Conservation (phyloP, 306 rosid genomes). For the Betula pendula region DNA sequence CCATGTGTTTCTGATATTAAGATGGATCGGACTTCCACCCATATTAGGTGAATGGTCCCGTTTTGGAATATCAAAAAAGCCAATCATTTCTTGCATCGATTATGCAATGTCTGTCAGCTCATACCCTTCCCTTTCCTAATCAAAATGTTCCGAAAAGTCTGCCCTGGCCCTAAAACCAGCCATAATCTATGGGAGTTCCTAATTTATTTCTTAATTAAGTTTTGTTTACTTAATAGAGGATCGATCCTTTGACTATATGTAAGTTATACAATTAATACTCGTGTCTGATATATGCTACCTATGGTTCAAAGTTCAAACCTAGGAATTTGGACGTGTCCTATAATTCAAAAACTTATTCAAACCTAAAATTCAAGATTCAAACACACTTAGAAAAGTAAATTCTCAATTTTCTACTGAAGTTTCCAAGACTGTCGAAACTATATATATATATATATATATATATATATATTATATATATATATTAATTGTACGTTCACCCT, state of each 20-base stretch:
- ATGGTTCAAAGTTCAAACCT: neutral
- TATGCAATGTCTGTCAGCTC: neutral
- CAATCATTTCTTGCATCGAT: slow-evolving; percentile 4
- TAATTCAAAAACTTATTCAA: neutral
- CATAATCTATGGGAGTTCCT: neutral
- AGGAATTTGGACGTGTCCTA: neutral
- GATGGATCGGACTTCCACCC: neutral
- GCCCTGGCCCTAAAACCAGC: neutral
- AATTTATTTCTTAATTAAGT: no score
- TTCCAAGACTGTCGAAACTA: neutral
- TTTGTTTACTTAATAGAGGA: no score
- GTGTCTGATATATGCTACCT: no score
- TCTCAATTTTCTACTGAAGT: neutral
- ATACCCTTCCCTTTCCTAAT: neutral
- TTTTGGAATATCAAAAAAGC: slow-evolving; percentile 7
- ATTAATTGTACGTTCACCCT: neutral
- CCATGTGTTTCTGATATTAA: neutral
- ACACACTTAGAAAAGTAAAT: neutral
- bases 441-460: neutral
- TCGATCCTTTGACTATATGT: no score
- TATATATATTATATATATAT: neutral
- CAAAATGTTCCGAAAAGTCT: neutral
- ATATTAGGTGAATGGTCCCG: slow-evolving; percentile 6
- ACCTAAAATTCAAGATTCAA: neutral
- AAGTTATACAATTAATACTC: no score